A percentile compares a stretch with the other conserved stretches of the same genome.
Evolutionary conservation across 257 asterid species (phyloP).

Genomic region (Jaltomata sinuosa): DNA sequence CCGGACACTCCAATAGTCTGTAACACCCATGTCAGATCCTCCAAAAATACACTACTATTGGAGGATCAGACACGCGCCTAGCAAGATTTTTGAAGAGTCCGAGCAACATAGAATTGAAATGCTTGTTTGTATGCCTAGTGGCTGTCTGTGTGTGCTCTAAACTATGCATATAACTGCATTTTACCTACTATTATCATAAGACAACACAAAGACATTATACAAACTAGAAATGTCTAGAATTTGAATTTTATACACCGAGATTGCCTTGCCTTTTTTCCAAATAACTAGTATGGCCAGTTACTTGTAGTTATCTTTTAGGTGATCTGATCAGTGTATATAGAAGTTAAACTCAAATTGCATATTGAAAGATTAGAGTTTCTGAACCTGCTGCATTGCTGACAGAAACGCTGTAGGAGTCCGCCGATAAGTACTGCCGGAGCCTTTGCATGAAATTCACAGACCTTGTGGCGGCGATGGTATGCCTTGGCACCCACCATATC

Average conservation of each 20-base stretch:
- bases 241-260: neutral
- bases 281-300: neutral
- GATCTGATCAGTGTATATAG: neutral
- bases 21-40: no score
- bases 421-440: neutral
- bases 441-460: slow-evolving; percentile 9
- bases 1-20: no score
- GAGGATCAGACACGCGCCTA: no score
- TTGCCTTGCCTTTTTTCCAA: neutral
- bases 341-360: neutral
- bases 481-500: neutral
- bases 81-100: no score
- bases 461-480: slow-evolving; percentile 6
- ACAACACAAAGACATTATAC: neutral
- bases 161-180: neutral
- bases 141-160: neutral
- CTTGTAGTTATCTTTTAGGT: neutral
- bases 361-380: neutral
- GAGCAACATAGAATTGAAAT: neutral
- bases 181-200: neutral
- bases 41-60: no score
- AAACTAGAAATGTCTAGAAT: neutral
- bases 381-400: slow-evolving; percentile 12
- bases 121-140: neutral
- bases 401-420: slow-evolving; percentile 1